These are phyloP conservation scores for Dictyostelium firmibasis DNA, from an alignment of 78 protist genomes.

Conservation along the genomic window DNA sequence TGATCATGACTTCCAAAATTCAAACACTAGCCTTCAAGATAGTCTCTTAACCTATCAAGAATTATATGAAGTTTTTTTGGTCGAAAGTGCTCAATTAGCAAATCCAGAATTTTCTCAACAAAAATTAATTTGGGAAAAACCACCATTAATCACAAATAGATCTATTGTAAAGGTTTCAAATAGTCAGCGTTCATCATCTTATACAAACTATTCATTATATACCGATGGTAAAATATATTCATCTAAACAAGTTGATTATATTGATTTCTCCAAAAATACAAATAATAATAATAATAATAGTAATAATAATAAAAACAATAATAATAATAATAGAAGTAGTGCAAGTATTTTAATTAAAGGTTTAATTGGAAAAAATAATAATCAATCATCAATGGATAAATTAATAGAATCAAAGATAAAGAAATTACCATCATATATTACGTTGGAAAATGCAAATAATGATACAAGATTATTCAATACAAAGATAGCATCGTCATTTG, in stretches of 20 bases:
- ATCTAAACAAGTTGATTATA: background rate
- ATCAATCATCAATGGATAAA: background rate
- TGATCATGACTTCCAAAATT: background rate
- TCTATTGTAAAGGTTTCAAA: background rate
- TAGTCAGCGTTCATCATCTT: background rate
- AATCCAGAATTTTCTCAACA: constrained; percentile 22
- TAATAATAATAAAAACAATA: background rate
- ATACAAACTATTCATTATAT: background rate
- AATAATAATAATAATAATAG: background rate
- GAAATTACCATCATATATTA: background rate
- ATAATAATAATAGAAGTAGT: background rate
- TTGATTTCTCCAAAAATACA: background rate
- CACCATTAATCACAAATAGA: constrained; percentile 40
- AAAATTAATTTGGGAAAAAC: constrained; percentile 25
- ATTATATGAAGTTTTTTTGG: background rate
- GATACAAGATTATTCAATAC: background rate
- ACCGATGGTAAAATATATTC: background rate
- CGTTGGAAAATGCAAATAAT: background rate
- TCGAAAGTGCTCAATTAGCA: constrained; percentile 26
- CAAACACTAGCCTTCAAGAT: background rate
- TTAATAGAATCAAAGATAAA: background rate
- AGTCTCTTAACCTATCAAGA: background rate
- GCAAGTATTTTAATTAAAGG: background rate
- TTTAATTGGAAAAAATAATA: background rate
- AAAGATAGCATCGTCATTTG: constrained; percentile 13